Base-by-base conservation (phyloP, 768 basidiomycete species). In the Boletus sensibilis region DNA sequence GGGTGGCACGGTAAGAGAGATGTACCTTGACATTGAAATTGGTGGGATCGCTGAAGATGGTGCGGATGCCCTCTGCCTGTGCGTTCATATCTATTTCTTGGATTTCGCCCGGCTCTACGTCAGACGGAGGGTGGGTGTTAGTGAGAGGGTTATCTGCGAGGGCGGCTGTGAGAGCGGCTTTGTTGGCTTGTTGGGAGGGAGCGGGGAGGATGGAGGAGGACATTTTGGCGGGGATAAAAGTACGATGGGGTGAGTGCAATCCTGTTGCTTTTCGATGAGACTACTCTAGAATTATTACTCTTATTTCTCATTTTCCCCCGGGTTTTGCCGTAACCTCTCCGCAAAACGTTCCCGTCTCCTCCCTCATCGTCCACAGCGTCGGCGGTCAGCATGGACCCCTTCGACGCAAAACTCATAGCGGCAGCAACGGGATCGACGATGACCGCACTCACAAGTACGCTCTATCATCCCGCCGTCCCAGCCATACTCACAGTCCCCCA, bases 21-120 rank as follows among this genome's bases (percentile, higher is more conserved):
- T 68, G 44, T 47, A 95, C 96, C 81, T 98, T 98, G 77, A 98
- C 94, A 69, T 96, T 98, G 77, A 98, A 98, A 66, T 90, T 90
- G 65, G 81, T 85, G 21, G 92, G 87, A 75, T 95, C 90, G 66
- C 84, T 94, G 75, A 99, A 98, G 46, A 99, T 91, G 23, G 97
- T 98, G 63, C 88, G 83, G 66, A 94, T 90, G 53, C 79, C 82
- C 53, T 92, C 89, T 37, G 89, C 88, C 69, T 91, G 90, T 29
- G 84, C 81, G 64, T 89, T 79, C 88, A 92, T 90, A 67, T 90
- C 86, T 45, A 90, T 80, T 71, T 94, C 94, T 73, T 90, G 89
- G 47, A 91, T 86, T 76, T 94, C 91, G 56, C 91, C 92, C 12
- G 86, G 85, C 70, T 94, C 92, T 11, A 78, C 64, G 37, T 77